Percentiles rank a stretch among this genome's conserved stretches.
Conservation (phyloP, 73 alveolate genomes). For the Paramecium octaurelia region DNA sequence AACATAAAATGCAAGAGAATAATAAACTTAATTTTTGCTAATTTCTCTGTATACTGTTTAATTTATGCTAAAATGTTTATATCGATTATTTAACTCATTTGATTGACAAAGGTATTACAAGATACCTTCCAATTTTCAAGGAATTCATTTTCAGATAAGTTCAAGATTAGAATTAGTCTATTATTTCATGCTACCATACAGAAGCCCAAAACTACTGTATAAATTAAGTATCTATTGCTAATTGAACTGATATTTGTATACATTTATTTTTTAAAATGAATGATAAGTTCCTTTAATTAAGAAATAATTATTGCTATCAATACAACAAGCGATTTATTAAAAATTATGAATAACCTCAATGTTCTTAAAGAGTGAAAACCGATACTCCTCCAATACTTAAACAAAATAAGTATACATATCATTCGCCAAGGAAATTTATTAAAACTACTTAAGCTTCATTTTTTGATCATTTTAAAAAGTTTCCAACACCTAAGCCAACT, state of each 20-base stretch:
- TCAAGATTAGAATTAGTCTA: background rate
- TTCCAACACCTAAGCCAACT: slow-evolving; percentile 2
- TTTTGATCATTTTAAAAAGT: background rate
- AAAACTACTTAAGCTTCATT: background rate
- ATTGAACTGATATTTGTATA: background rate
- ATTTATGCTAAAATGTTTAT: background rate
- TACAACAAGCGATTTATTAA: background rate
- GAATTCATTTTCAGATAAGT: background rate
- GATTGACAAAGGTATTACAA: background rate
- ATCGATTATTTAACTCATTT: background rate
- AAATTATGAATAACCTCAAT: background rate
- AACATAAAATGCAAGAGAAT: background rate
- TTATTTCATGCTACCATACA: background rate
- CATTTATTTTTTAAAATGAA: background rate
- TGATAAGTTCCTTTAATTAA: slow-evolving; percentile 1
- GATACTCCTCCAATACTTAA: background rate
- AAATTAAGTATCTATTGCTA: background rate
- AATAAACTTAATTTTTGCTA: background rate
- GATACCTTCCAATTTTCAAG: background rate
- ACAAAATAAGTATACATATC: background rate
- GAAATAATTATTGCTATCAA: slow-evolving; percentile 1
- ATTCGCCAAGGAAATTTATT: background rate
- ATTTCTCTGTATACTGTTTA: background rate
- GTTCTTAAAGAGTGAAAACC: background rate
- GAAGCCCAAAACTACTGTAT: background rate